Evolutionary conservation across 1,139 yeast genomes (phyloP), one percentile per base, ranked within the genome.

Genomic region (Blastobotrys niveus): DNA sequence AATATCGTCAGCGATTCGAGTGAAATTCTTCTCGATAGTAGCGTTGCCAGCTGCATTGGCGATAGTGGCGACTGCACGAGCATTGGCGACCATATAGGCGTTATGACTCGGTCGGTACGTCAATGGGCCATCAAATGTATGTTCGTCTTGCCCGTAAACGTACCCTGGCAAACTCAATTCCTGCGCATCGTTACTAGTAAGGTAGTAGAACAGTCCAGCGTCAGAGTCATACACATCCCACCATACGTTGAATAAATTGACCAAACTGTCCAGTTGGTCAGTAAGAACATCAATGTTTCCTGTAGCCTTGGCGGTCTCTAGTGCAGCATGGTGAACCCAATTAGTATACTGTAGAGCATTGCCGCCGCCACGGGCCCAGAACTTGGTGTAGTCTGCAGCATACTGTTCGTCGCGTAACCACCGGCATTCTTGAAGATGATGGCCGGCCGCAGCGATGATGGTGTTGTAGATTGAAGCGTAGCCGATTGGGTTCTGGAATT

Each of bases 291-390:
- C 34, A 27, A 17, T 7, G 17, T 37, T 22, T 6, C 40, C 40
- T 8, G 32, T 19, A 5, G 18, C 25, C 25, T 37, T 27, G n/a
- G 40, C 40, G 18, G n/a, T 14, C 15, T 27, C 26, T 22, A 37
- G 17, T 18, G 26, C 40, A 5, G 34, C 22, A 14, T 37, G 18
- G 15, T 19, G 26, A 25, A 37, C 26, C 40, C 40, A 37, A 25
- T 37, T 26, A 21, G 40, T 37, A 25, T 37, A 37, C 19, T 37
- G 40, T 6, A 15, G 8, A 5, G 24, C 17, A 21, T 37, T 37
- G 3, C 40, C 40, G 19, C 40, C 34, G 18, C 40, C 40, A 6
- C 40, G 32, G 5, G 14, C 9, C 40, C 40, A 37, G 17, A 37
- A 27, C 15, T 22, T 18, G 4, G 19, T 19, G 19, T 14, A 37